Evolutionary conservation across 108 stramenopile genomes (phyloP).

Genomic region (Skeletonema menzelii): DNA sequence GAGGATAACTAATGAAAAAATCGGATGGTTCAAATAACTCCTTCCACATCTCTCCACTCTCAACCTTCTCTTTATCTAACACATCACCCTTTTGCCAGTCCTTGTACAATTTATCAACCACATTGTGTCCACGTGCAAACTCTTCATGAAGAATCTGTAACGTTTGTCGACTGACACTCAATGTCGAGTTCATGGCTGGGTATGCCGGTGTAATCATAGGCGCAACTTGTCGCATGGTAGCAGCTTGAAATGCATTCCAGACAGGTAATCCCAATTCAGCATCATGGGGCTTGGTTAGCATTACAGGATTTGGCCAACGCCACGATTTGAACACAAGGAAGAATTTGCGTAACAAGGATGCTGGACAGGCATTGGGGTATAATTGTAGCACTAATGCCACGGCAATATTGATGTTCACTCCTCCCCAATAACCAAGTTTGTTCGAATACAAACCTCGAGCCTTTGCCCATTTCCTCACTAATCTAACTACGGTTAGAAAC

Average conservation of each 20-base stretch:
- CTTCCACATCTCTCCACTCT: slow-evolving; percentile 65
- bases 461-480: slow-evolving; percentile 96
- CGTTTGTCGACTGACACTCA: slow-evolving; percentile 85
- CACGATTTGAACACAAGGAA: slow-evolving; percentile 91
- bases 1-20: slow-evolving; percentile 94
- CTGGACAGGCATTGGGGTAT: slow-evolving; percentile 89
- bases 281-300: slow-evolving; percentile 87
- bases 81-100: slow-evolving; percentile 52
- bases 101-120: slow-evolving; percentile 80
- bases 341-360: slow-evolving; percentile 84
- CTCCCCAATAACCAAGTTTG: slow-evolving; percentile 97
- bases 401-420: slow-evolving; percentile 97
- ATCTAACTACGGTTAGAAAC: slow-evolving; percentile 86
- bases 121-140: slow-evolving; percentile 75
- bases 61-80: slow-evolving; percentile 25
- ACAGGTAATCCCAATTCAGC: slow-evolving; percentile 79
- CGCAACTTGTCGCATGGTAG: slow-evolving; percentile 76
- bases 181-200: slow-evolving; percentile 98
- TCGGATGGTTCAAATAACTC: slow-evolving; percentile 92
- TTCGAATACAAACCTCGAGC: slow-evolving; percentile 96
- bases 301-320: slow-evolving; percentile 89
- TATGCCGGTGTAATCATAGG: slow-evolving; percentile 99
- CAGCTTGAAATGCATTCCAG: slow-evolving; percentile 64
- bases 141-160: slow-evolving; percentile 86
- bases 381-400: slow-evolving; percentile 93